phyloP scores from a whole-genome alignment of 163 green algal genomes.

The Scenedesmus sp. region DNA sequence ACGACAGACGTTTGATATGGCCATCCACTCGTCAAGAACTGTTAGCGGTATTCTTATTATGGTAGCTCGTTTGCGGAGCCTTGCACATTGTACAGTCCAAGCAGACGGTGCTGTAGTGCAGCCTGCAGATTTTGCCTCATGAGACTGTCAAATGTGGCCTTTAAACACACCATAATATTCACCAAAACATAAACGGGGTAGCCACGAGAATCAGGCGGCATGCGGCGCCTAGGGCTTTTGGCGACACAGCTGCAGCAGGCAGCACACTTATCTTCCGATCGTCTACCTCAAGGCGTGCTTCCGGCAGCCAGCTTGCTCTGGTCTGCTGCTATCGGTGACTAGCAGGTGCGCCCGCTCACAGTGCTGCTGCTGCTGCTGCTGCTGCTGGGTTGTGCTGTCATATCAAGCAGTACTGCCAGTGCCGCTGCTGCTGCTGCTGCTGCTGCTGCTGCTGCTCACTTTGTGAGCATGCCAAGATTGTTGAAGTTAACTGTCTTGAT shows the following conservation, averaged over 20 bases:
- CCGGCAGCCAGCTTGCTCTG: neutral
- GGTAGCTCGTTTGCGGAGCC: no score
- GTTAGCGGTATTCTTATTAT: no score
- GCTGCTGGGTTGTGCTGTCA: no score
- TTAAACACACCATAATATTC: neutral
- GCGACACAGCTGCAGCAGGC: constrained; percentile 1
- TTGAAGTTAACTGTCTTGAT: no score
- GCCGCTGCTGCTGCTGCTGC: neutral
- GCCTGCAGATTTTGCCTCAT: neutral
- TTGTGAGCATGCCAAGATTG: no score
- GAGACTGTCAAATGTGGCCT: neutral
- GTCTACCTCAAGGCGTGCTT: neutral
- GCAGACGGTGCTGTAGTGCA: neutral
- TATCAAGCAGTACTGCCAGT: neutral
- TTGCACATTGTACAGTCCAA: no score
- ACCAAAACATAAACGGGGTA: neutral
- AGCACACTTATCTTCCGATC: neutral
- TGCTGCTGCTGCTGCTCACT: neutral
- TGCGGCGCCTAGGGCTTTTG: neutral
- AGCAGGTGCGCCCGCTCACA: constrained; percentile 16
- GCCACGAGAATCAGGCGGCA: neutral
- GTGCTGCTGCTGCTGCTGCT: neutral
- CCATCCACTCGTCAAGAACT: no score
- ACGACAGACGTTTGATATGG: no score
- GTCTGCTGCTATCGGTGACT: constrained; percentile 10